Evolutionary conservation across 805 yeast genomes (phyloP).

Genomic region (Saccharomycopsis synnaedendra): DNA sequence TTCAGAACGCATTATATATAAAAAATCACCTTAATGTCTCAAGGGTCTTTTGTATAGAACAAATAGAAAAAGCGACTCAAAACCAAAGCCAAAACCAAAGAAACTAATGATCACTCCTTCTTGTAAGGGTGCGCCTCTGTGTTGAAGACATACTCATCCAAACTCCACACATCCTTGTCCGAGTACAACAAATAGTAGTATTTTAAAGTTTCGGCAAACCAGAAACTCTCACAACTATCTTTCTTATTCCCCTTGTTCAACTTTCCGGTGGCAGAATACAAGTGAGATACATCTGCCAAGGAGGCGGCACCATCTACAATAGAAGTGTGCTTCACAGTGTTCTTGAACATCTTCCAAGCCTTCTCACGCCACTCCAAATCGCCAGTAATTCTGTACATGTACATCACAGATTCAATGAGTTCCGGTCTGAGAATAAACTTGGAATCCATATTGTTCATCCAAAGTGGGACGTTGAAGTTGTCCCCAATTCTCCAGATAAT

Average conservation of each 20-base stretch:
- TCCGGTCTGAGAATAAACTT: constrained; percentile 45
- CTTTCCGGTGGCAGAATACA: constrained; percentile 19
- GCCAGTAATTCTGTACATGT: constrained; percentile 49
- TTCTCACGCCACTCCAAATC: constrained; percentile 43
- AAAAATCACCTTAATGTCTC: too few relatives aligned
- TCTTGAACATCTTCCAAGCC: constrained; percentile 39
- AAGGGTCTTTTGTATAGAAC: neutral
- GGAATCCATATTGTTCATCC: constrained; percentile 25
- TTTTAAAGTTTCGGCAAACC: constrained; percentile 51
- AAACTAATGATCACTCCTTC: constrained; percentile 8
- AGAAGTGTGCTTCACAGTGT: constrained; percentile 20
- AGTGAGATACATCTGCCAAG: constrained; percentile 28
- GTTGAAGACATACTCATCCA: constrained; percentile 46
- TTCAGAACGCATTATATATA: too few relatives aligned
- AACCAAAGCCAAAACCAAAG: neutral
- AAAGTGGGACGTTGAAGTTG: constrained; percentile 18
- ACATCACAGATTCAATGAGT: constrained; percentile 48
- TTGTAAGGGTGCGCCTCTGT: constrained; percentile 54
- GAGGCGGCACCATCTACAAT: constrained; percentile 26
- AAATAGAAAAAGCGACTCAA: neutral
- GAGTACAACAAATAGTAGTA: constrained; percentile 40
- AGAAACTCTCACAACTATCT: constrained; percentile 36
- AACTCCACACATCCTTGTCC: constrained; percentile 30
- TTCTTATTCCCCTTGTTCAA: constrained; percentile 18
- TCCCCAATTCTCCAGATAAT: constrained; percentile 8